phyloP scores from a whole-genome alignment of 1,284 basidiomycete species.

The Trichosporon sp. region DNA sequence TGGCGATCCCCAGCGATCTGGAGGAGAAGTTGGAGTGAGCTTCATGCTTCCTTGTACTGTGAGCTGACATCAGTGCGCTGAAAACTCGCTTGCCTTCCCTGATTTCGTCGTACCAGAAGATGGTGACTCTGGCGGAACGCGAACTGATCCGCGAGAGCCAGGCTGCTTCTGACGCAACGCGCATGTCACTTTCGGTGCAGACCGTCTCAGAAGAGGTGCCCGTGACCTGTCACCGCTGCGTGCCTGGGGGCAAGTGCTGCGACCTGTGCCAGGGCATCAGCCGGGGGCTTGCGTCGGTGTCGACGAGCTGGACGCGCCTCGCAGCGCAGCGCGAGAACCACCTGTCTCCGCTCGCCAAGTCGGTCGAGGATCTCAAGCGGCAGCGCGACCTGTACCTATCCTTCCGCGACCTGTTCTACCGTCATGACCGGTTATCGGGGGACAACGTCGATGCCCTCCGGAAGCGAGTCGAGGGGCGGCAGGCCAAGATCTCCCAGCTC shows the following conservation, averaged over 20 bases:
- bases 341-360: neutral
- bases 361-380: slow-evolving; percentile 59
- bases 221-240: slow-evolving; percentile 56
- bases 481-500: slow-evolving; percentile 72
- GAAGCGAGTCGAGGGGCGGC: slow-evolving; percentile 75
- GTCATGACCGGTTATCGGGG: slow-evolving; percentile 77
- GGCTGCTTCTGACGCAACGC: slow-evolving; percentile 77
- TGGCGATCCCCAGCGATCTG: slow-evolving; percentile 85
- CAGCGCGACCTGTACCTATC: slow-evolving; percentile 87
- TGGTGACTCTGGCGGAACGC: slow-evolving; percentile 79
- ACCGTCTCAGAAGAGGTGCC: slow-evolving; percentile 67
- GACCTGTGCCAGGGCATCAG: slow-evolving; percentile 79
- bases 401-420: slow-evolving; percentile 77
- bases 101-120: slow-evolving; percentile 82
- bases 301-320: slow-evolving; percentile 70
- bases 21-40: slow-evolving; percentile 80
- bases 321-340: slow-evolving; percentile 73
- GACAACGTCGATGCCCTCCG: slow-evolving; percentile 83
- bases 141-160: slow-evolving; percentile 81
- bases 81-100: slow-evolving; percentile 70
- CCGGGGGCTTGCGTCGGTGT: slow-evolving; percentile 68
- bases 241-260: slow-evolving; percentile 61
- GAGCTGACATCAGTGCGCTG: slow-evolving; percentile 62
- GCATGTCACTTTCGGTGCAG: slow-evolving; percentile 76
- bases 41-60: neutral